Percentiles rank a stretch among this genome's conserved stretches.
Conservation (phyloP, 1,284 basidiomycete genomes). For the Cystobasidium sp. region DNA sequence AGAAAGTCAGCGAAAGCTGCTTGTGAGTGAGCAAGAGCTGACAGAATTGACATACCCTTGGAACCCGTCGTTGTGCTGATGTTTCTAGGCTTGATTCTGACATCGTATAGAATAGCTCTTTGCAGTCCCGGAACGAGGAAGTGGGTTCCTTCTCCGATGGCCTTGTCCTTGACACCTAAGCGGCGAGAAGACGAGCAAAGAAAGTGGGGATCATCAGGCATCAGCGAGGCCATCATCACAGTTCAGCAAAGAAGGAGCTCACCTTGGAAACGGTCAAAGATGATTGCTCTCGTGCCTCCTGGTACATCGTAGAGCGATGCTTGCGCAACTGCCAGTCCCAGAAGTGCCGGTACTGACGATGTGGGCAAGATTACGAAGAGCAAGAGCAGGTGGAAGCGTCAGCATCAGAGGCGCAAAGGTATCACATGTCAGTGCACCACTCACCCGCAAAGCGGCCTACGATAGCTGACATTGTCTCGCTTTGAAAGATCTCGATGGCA, state of each 20-base stretch:
- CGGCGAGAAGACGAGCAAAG: neutral
- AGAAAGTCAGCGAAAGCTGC: conserved; percentile 5
- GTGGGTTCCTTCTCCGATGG: conserved; percentile 93
- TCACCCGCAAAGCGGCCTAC: conserved; percentile 28
- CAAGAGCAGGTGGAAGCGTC: neutral
- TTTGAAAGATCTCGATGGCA: neutral
- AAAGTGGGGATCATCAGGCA: conserved; percentile 11
- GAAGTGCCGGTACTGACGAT: conserved; percentile 54
- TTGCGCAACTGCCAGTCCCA: conserved; percentile 56
- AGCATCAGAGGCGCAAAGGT: too few species aligned
- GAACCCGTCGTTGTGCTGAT: conserved; percentile 96
- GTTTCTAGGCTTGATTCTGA: conserved; percentile 96
- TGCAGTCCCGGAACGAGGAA: conserved; percentile 85
- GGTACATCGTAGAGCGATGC: conserved; percentile 57
- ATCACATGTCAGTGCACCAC: too few species aligned
- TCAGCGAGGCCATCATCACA: too few species aligned
- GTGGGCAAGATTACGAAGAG: neutral
- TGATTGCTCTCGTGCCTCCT: conserved; percentile 49
- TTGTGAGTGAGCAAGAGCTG: neutral
- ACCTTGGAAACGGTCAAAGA: conserved; percentile 37
- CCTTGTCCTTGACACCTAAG: conserved; percentile 61
- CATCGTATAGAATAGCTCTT: conserved; percentile 94
- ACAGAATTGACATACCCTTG: conserved; percentile 62
- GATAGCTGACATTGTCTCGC: conserved; percentile 17
- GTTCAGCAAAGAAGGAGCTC: neutral